Evolutionary conservation across 1,284 basidiomycete species (phyloP).

Genomic region (Ceratobasidium sp.): DNA sequence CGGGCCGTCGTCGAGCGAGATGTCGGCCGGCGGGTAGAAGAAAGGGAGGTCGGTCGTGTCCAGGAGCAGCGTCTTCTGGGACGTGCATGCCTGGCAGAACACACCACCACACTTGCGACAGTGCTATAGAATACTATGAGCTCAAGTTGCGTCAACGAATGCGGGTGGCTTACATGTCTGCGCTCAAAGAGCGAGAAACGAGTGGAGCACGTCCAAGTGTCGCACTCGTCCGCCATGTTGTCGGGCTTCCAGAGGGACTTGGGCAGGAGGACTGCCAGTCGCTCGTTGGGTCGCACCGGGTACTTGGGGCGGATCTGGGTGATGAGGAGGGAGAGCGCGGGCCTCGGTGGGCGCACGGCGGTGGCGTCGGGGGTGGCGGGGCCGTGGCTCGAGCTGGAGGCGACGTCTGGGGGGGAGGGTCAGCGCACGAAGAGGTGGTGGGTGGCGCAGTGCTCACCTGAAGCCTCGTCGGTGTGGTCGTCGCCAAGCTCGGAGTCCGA

Average conservation of each 20-base stretch:
- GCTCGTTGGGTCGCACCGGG: constrained; percentile 61
- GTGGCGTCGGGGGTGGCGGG: constrained; percentile 25
- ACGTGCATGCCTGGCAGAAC: constrained; percentile 71
- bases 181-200: constrained; percentile 73
- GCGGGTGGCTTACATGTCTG: constrained; percentile 65
- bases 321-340: constrained; percentile 32
- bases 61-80: constrained; percentile 66
- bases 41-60: constrained; percentile 74
- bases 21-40: constrained; percentile 70
- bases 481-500: constrained; percentile 17
- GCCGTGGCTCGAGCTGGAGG: constrained; percentile 9
- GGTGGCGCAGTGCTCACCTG: constrained; percentile 16
- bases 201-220: constrained; percentile 73
- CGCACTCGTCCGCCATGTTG: constrained; percentile 67
- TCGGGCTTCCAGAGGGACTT: constrained; percentile 80
- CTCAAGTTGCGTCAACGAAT: constrained; percentile 41
- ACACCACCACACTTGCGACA: constrained; percentile 82
- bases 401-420: background rate
- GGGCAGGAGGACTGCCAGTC: constrained; percentile 77
- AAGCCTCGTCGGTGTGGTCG: background rate
- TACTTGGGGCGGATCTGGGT: constrained; percentile 35
- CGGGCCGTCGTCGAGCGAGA: constrained; percentile 63
- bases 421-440: background rate
- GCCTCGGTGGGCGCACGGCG: background rate
- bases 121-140: constrained; percentile 60